Evolutionary conservation across 495 filamentous ascomycete genomes (phyloP).

Genomic region (Annulohypoxylon stygium): DNA sequence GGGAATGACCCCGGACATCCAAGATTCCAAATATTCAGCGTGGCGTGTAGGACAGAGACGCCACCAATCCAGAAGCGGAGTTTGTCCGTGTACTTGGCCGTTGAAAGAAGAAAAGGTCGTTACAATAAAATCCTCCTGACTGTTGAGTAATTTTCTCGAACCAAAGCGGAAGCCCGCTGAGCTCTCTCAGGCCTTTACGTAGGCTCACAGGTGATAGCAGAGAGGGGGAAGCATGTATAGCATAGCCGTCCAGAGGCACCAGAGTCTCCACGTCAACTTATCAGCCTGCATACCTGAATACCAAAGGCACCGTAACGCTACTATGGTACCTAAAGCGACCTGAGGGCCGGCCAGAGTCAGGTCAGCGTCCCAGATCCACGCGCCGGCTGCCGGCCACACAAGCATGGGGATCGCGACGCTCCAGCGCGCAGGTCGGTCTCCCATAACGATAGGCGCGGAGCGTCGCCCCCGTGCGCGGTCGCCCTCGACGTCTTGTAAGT

Average conservation of each 20-base stretch:
- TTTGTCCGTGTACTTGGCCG: too few species aligned
- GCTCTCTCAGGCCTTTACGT: not conserved
- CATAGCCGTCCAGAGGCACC: not conserved
- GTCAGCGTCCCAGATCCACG: not conserved
- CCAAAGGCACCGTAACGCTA: not conserved
- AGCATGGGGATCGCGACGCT: not conserved
- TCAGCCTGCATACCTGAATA: not conserved
- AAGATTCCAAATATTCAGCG: too few species aligned
- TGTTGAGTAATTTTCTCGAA: too few species aligned
- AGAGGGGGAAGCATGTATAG: not conserved
- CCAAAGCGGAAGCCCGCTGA: too few species aligned
- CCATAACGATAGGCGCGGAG: not conserved
- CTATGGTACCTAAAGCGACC: not conserved
- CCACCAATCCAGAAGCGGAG: too few species aligned
- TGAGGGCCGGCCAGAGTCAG: not conserved
- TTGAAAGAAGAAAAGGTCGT: not conserved
- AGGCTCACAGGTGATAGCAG: not conserved
- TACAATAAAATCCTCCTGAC: too few species aligned
- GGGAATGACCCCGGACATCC: too few species aligned
- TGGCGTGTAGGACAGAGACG: too few species aligned
- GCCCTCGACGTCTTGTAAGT: not conserved
- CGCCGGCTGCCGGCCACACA: not conserved
- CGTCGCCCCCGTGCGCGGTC: not conserved
- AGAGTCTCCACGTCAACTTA: not conserved
- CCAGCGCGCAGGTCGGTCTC: not conserved